Base-by-base conservation (phyloP, 2,329 filamentous ascomycete species). In the Teratosphaeriaceae sp. region DNA sequence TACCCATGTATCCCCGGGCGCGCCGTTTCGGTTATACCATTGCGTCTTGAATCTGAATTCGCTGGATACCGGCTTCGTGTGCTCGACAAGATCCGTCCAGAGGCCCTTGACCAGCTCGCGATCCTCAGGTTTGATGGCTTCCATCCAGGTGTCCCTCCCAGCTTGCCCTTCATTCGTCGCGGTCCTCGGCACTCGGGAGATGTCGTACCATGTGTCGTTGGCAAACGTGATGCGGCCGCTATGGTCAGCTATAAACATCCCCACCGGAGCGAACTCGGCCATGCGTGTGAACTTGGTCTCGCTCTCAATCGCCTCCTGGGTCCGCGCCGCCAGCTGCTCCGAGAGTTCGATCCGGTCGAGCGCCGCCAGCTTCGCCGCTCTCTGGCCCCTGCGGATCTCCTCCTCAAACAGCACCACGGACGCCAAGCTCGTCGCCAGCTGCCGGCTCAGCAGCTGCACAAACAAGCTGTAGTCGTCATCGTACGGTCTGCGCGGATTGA, bases 381-480 rank as follows among this genome's bases (percentile, higher is more conserved):
- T 75, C 61, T 88, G 81, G 1, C 84, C 83, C 47, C 84, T 75
- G 45, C 76, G 77, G 50, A 90, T 88, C 59, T 92, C 86, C 52
- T 90, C 85, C 59, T 90, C 85, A 44, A 89, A 89, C 1, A 92
- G 65, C 0, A 89, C 84, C 0, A 89, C 85, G 0, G 85, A 89
- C 1, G 85, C 85, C 61, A 90, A 74, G 0, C 85, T 88, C 0
- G 85, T 90, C 7, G 82, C 84, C 7, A 90, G 69, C 58, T 90
- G 86, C 18, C 85, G 76, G 36, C 80, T 82, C 4, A 90, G 66
- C 1, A 90, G 71, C 53, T 85, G 80, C 29, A 90, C 73, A 54
- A 90, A 92, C 0, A 90, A 70, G 48, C 79, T 78, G 56, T 90
- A 92, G 51, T 90, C 86, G 27, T 84, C 80, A 53, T 92, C 84